Evolutionary conservation across 257 asterid species (phyloP).

Genomic region (Solanum peruvianum): DNA sequence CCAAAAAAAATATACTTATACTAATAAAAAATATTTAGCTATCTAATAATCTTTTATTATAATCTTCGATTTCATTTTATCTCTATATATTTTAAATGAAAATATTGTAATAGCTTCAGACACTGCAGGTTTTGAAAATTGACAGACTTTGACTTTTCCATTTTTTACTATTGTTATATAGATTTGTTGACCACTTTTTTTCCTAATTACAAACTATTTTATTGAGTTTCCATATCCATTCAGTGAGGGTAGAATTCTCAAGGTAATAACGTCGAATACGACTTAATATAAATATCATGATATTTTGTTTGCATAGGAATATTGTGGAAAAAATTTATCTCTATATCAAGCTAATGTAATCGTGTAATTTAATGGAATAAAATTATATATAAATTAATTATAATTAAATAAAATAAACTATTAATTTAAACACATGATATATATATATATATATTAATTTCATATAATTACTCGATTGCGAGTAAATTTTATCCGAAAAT

Average conservation of each 20-base stretch:
- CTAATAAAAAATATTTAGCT: rapidly evolving
- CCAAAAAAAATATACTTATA: too few species aligned
- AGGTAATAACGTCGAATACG: background rate
- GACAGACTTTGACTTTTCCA: background rate
- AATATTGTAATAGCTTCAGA: background rate
- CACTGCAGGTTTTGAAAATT: background rate
- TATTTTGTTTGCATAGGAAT: background rate
- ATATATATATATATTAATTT: too few species aligned
- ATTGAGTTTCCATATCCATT: background rate
- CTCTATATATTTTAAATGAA: background rate
- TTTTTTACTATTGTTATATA: background rate
- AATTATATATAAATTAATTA: too few species aligned
- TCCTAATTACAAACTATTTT: background rate
- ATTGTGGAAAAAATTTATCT: too few species aligned
- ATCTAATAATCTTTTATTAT: background rate
- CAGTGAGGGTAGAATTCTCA: background rate
- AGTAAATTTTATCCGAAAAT: background rate
- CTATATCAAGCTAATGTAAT: too few species aligned
- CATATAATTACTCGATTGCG: rapidly evolving
- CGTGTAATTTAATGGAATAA: too few species aligned
- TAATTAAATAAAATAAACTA: too few species aligned
- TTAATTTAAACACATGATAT: too few species aligned
- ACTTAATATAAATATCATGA: background rate
- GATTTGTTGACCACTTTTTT: background rate
- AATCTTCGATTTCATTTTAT: background rate